phyloP scores from a whole-genome alignment of 768 basidiomycete genomes.

The Lactarius hatsudake region DNA sequence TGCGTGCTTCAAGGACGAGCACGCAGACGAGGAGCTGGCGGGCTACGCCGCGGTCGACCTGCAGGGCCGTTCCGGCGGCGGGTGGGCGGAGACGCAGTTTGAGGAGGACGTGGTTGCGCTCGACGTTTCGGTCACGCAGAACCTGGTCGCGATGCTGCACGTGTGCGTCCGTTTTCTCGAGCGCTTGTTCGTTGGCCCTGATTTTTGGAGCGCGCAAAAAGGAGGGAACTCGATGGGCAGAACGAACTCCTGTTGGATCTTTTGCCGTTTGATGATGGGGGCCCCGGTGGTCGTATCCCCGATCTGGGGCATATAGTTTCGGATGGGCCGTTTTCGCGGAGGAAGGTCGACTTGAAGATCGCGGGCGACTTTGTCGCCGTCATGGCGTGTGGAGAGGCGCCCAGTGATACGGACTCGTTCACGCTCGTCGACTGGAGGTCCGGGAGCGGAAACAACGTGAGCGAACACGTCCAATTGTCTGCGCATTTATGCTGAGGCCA shows the following conservation, averaged over 20 bases:
- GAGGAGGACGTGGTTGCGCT: not conserved
- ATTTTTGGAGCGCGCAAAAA: not conserved
- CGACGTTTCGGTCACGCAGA: not conserved
- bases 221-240: not conserved
- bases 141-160: slow-evolving; percentile 8
- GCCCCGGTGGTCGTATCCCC: not conserved
- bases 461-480: not conserved
- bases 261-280: not conserved
- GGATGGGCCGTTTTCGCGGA: not conserved
- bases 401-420: not conserved
- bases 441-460: not conserved
- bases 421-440: not conserved
- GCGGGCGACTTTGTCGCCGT: slow-evolving; percentile 3
- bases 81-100: not conserved
- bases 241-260: not conserved
- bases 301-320: not conserved
- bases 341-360: slow-evolving; percentile 9
- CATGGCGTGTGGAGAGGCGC: not conserved
- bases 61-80: not conserved
- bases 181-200: not conserved
- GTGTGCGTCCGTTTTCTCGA: not conserved
- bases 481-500: not conserved
- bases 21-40: not conserved
- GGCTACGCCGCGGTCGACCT: not conserved
- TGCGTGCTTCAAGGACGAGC: not conserved